Base-by-base conservation (phyloP, 345 rosid species). In the Noccaea bulbosa region DNA sequence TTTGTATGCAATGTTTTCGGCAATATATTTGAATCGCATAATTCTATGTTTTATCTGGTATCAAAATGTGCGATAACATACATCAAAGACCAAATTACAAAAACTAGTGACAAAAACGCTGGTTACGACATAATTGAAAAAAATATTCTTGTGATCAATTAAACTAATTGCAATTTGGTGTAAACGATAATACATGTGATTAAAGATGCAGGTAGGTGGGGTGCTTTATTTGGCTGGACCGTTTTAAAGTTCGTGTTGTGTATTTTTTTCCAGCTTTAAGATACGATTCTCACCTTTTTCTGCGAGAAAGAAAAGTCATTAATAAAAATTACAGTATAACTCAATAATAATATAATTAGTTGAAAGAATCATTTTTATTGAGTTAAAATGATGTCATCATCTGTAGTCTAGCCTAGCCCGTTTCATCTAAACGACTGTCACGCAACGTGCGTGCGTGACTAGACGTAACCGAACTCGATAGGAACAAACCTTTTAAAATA, bases 371-470 rank as follows among this genome's bases (percentile, higher is more conserved):
- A 20, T 20, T 27, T 27, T 27, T 27, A 27, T 27, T 2, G 30
- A 27, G 30, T 27, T 27, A 27, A 27, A 27, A 27, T 27, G 69
- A 62, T 52, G 33, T 53, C 69, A 62, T 11, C 16, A 52, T 8
- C 11, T 22, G 69, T 57, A 66, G 77, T 48, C 5, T 58, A 66
- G 55, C 51, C 44, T 59, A 74, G 49, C 30, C 74, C 58, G 78
- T 75, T 68, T 68, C 65, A 69, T 45, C 65, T 35, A 74, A 62
- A 75, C 61, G 54, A 63, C 75, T 40, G 62, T 56, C 79, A 76
- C 79, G 67, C 75, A 70, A 76, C 75, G 71, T 70, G 75, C 62
- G 41, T 76, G 79, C 62, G 41, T 76, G 79, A 70, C 66, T 46
- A 69, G 66, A 63, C 79, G 79, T 69, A 63, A 69, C 67, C 40